A percentile compares a stretch with the other conserved stretches of the same genome.
Evolutionary conservation across 2,329 filamentous ascomycete species (phyloP).

Genomic region (Acrodontium crateriforme): DNA sequence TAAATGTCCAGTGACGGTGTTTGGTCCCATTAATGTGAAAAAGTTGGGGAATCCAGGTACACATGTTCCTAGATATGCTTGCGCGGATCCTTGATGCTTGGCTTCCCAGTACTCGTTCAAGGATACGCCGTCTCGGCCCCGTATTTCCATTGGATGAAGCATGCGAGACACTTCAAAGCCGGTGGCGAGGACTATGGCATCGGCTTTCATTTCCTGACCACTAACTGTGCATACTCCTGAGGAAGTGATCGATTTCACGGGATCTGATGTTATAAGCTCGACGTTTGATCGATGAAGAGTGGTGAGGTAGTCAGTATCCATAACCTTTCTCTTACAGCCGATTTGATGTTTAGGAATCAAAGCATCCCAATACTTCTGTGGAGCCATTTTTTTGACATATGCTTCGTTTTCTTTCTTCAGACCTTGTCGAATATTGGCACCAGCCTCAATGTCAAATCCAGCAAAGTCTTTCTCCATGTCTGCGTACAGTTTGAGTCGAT

Average conservation of each 20-base stretch:
- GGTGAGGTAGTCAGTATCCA: slow-evolving; percentile 34
- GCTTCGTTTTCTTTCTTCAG: slow-evolving; percentile 25
- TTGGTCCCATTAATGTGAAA: slow-evolving; percentile 33
- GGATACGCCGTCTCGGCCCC: slow-evolving; percentile 27
- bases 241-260: slow-evolving; percentile 26
- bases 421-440: slow-evolving; percentile 23
- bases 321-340: slow-evolving; percentile 35
- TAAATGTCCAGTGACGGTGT: slow-evolving; percentile 36
- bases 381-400: slow-evolving; percentile 32
- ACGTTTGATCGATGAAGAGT: slow-evolving; percentile 30
- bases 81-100: slow-evolving; percentile 18
- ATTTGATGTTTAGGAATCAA: slow-evolving; percentile 32
- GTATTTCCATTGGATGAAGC: slow-evolving; percentile 34
- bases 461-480: slow-evolving; percentile 30
- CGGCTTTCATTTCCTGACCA: slow-evolving; percentile 27
- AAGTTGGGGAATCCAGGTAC: slow-evolving; percentile 35
- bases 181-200: slow-evolving; percentile 36
- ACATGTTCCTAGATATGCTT: slow-evolving; percentile 38
- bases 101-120: slow-evolving; percentile 29
- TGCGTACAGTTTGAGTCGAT: slow-evolving; percentile 29
- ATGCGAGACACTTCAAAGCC: slow-evolving; percentile 37
- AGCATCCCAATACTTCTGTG: slow-evolving; percentile 30
- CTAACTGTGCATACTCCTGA: slow-evolving; percentile 26
- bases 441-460: slow-evolving; percentile 27
- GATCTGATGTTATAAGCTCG: slow-evolving; percentile 29